These are phyloP conservation scores for Clonostachys rosea DNA, from an alignment of 2,329 filamentous ascomycete species.

Conservation along the genomic window DNA sequence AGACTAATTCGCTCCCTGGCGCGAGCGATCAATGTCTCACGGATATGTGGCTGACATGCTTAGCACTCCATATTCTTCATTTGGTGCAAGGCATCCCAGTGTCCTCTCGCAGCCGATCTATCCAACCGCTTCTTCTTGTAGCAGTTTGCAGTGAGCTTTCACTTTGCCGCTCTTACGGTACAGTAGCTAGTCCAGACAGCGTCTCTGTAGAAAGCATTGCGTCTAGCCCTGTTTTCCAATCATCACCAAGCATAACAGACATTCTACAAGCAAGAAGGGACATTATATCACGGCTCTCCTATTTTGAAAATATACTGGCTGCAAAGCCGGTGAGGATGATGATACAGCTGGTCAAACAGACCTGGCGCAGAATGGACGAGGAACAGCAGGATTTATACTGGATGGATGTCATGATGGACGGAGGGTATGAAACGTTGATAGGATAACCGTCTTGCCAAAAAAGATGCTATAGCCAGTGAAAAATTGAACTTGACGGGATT, in stretches of 20 bases:
- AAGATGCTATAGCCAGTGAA: too few species aligned
- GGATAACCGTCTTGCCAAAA: constrained; percentile 1
- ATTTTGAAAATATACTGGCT: constrained; percentile 27
- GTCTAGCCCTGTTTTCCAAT: too few species aligned
- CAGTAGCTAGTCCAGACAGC: constrained; percentile 1
- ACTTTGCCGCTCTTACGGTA: too few species aligned
- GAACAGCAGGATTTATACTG: constrained; percentile 11
- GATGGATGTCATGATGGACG: constrained; percentile 6
- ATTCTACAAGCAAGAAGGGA: too few species aligned
- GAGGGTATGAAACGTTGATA: constrained; percentile 9
- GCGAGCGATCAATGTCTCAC: constrained; percentile 5
- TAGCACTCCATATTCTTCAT: constrained; percentile 8
- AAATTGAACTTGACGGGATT: too few species aligned
- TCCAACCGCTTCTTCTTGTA: constrained; percentile 7
- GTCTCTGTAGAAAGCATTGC: background rate
- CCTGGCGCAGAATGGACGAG: constrained; percentile 18
- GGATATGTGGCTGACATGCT: constrained; percentile 14
- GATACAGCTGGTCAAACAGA: constrained; percentile 33
- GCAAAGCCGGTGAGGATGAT: constrained; percentile 31
- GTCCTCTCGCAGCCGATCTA: constrained; percentile 4
- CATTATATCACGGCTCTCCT: constrained; percentile 17
- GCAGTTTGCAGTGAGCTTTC: background rate
- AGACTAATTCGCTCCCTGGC: constrained; percentile 10
- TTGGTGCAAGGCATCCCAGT: constrained; percentile 6
- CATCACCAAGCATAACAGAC: too few species aligned